These are phyloP conservation scores for Phialophora tarda DNA, from an alignment of 2,329 filamentous ascomycete species.

Conservation along the genomic window DNA sequence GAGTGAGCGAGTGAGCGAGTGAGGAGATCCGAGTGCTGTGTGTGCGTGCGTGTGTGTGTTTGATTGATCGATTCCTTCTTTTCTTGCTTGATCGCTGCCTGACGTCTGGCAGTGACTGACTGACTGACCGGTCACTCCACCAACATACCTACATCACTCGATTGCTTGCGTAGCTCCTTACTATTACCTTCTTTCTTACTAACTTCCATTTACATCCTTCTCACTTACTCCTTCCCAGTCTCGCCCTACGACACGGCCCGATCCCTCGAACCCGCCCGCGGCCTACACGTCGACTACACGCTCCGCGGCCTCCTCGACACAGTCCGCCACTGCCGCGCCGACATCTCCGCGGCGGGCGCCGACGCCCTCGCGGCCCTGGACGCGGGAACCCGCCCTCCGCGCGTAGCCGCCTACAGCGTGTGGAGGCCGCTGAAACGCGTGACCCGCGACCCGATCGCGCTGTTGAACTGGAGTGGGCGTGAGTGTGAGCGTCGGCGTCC, in stretches of 20 bases:
- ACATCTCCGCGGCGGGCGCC: background rate
- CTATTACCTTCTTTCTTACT: too few relatives aligned
- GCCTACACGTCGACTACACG: conserved; percentile 9
- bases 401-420: conserved; percentile 10
- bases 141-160: too few relatives aligned
- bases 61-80: too few relatives aligned
- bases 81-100: too few relatives aligned
- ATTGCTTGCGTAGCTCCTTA: too few relatives aligned
- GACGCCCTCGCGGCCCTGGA: conserved; percentile 8
- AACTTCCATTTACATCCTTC: background rate
- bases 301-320: conserved; percentile 9
- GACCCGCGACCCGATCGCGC: conserved; percentile 9
- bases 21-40: too few relatives aligned
- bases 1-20: too few relatives aligned
- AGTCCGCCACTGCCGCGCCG: conserved; percentile 6
- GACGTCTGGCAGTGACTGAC: too few relatives aligned
- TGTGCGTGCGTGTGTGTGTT: too few relatives aligned
- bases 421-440: conserved; percentile 12
- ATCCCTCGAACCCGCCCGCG: conserved; percentile 9
- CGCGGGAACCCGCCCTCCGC: background rate
- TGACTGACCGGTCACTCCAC: too few relatives aligned
- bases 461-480: conserved; percentile 13
- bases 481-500: too few relatives aligned
- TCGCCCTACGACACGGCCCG: background rate
- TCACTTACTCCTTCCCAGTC: background rate